Percentiles rank a stretch among this genome's conserved stretches.
These are phyloP conservation scores for Amanita molliuscula DNA, from an alignment of 768 basidiomycete genomes.

Conservation along the genomic window DNA sequence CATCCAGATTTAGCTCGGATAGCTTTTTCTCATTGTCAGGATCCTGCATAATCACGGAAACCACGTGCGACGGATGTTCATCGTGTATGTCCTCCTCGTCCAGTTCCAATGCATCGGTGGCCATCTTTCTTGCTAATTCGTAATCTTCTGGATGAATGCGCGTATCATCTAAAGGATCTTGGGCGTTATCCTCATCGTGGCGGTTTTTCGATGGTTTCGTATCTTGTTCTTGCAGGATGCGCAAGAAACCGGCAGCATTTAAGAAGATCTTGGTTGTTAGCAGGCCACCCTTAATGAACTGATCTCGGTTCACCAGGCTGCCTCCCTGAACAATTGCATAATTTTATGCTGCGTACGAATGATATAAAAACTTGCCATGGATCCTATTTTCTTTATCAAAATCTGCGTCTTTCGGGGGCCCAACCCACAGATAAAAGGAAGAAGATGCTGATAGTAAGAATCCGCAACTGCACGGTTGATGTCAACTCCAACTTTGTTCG, in stretches of 20 bases:
- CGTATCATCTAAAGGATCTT: slow-evolving; percentile 90
- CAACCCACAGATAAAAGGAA: slow-evolving; percentile 87
- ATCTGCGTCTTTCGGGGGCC: slow-evolving; percentile 91
- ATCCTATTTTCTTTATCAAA: slow-evolving; percentile 70
- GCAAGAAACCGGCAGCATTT: slow-evolving; percentile 88
- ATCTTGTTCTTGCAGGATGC: slow-evolving; percentile 59
- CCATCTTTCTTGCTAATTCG: slow-evolving; percentile 96
- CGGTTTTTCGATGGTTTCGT: slow-evolving; percentile 53
- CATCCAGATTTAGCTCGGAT: slow-evolving; percentile 86
- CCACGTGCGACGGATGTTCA: slow-evolving; percentile 84
- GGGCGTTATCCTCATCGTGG: slow-evolving; percentile 56
- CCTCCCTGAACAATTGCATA: slow-evolving; percentile 52
- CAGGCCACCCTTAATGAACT: slow-evolving; percentile 75
- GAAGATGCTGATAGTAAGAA: slow-evolving; percentile 76
- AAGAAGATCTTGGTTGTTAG: slow-evolving; percentile 83
- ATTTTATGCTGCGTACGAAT: slow-evolving; percentile 3
- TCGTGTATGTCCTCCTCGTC: slow-evolving; percentile 95
- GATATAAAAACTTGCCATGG: slow-evolving; percentile 43
- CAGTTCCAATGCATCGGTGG: slow-evolving; percentile 91
- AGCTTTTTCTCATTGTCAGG: slow-evolving; percentile 70
- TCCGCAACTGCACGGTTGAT: slow-evolving; percentile 90
- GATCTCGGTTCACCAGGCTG: slow-evolving; percentile 75
- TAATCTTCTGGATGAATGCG: slow-evolving; percentile 98
- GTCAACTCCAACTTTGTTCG: slow-evolving; percentile 91
- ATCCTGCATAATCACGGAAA: slow-evolving; percentile 79